These are phyloP conservation scores for Boletus rex-veris DNA, from an alignment of 768 basidiomycete genomes.

Conservation along the genomic window DNA sequence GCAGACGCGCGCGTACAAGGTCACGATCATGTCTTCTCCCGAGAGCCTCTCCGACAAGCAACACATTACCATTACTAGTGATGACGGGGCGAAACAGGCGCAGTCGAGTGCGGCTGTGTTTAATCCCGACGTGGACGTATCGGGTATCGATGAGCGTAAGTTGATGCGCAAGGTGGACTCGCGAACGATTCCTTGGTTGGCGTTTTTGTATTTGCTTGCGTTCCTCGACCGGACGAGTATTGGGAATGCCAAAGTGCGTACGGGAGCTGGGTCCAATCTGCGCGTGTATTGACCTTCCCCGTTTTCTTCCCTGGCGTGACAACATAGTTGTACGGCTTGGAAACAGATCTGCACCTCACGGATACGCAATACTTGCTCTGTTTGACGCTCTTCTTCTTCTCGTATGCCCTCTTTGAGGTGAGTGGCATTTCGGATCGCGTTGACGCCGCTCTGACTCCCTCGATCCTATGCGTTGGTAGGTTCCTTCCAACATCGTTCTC, in stretches of 20 bases:
- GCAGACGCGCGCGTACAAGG: too few relatives aligned
- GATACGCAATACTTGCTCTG: conserved; percentile 64
- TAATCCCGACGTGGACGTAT: conserved; percentile 52
- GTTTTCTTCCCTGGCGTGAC: too few relatives aligned
- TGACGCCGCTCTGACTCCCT: background rate
- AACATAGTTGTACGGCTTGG: conserved; percentile 60
- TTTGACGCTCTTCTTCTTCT: conserved; percentile 58
- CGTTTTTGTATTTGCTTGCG: conserved; percentile 71
- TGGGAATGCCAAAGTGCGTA: conserved; percentile 37
- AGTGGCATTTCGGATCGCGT: background rate
- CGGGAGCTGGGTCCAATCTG: too few relatives aligned
- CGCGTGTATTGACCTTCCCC: background rate
- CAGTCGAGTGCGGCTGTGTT: conserved; percentile 14
- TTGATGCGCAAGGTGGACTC: conserved; percentile 67
- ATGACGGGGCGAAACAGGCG: background rate
- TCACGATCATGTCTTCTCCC: background rate
- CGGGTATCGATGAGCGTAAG: conserved; percentile 63
- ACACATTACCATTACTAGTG: background rate
- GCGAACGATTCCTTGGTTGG: conserved; percentile 67
- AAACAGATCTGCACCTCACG: conserved; percentile 52
- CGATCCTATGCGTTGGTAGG: conserved; percentile 25
- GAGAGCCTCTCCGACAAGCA: conserved; percentile 7
- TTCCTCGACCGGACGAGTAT: conserved; percentile 62
- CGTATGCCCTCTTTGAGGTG: conserved; percentile 71
- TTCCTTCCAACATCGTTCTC: conserved; percentile 70